Percentiles rank a stretch among this genome's conserved stretches.
Evolutionary conservation across 306 rosid species (phyloP).

Genomic region (Quillaja saponaria): DNA sequence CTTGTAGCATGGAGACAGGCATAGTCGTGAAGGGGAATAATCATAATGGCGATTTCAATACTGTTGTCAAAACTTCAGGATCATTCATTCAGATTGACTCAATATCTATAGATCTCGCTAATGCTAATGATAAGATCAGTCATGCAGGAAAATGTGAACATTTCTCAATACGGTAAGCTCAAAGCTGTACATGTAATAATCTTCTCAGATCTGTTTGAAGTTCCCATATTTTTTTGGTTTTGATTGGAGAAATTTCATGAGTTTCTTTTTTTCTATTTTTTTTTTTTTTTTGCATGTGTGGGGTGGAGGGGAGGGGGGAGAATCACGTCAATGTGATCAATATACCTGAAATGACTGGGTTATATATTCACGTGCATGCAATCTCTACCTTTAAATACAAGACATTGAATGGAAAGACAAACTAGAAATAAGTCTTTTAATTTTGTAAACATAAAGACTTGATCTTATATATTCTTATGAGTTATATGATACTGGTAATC

Average conservation of each 20-base stretch:
- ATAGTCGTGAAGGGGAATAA: constrained; percentile 37
- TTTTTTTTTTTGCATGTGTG: too few species aligned
- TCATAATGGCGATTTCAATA: constrained; percentile 34
- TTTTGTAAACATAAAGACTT: too few species aligned
- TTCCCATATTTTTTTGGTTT: not conserved
- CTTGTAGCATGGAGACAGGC: constrained; percentile 43
- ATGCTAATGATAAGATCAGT: constrained; percentile 43
- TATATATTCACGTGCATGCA: too few species aligned
- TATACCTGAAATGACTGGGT: too few species aligned
- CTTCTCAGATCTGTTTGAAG: constrained; percentile 6
- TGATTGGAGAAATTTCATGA: not conserved
- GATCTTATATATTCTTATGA: too few species aligned
- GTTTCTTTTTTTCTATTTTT: too few species aligned
- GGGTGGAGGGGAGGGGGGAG: too few species aligned
- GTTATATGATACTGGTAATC: too few species aligned
- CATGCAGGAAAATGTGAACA: constrained; percentile 71
- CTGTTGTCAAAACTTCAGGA: constrained; percentile 51
- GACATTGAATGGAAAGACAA: too few species aligned
- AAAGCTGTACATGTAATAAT: constrained; percentile 18
- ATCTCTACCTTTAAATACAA: too few species aligned
- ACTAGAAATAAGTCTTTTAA: too few species aligned
- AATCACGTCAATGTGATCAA: too few species aligned
- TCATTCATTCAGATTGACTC: constrained; percentile 75
- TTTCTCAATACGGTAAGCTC: constrained; percentile 87
- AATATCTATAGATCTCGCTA: constrained; percentile 73